Percentiles rank a stretch among this genome's conserved stretches.
These are phyloP conservation scores for Colletotrichum acutatum DNA, from an alignment of 2,329 filamentous ascomycete genomes.

Conservation along the genomic window DNA sequence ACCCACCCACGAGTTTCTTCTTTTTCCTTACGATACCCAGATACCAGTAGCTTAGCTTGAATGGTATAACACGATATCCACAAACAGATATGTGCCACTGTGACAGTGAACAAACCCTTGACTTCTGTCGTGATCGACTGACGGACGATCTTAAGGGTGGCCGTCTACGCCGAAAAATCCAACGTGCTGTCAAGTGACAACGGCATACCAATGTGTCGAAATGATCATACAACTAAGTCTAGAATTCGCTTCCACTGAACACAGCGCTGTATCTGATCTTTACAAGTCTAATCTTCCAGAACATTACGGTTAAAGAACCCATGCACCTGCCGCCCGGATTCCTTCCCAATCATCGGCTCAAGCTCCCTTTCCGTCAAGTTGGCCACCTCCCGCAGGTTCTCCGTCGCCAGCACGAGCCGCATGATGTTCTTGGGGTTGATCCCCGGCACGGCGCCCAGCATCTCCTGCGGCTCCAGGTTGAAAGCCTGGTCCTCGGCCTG, in stretches of 20 bases:
- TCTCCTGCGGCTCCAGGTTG: slow-evolving; percentile 88
- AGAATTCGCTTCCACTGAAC: neutral
- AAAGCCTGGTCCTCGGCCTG: slow-evolving; percentile 77
- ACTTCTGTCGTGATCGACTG: too few relatives aligned
- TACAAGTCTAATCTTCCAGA: slow-evolving; percentile 54
- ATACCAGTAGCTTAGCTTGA: slow-evolving; percentile 28
- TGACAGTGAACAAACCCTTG: neutral
- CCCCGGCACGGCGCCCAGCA: slow-evolving; percentile 86
- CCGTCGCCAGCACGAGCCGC: slow-evolving; percentile 76
- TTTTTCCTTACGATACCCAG: slow-evolving; percentile 30
- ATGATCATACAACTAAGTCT: neutral
- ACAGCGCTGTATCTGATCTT: slow-evolving; percentile 37
- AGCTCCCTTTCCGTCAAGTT: slow-evolving; percentile 85
- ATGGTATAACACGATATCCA: slow-evolving; percentile 25
- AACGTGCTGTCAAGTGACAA: too few relatives aligned
- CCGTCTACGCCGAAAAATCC: too few relatives aligned
- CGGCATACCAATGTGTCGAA: too few relatives aligned
- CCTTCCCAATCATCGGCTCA: slow-evolving; percentile 78
- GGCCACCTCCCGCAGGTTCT: slow-evolving; percentile 83
- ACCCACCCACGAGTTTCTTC: neutral
- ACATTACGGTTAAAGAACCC: slow-evolving; percentile 81
- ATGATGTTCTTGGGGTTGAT: slow-evolving; percentile 83
- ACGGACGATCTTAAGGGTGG: too few relatives aligned
- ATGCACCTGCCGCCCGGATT: slow-evolving; percentile 80
- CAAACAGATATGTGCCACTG: neutral